These are phyloP conservation scores for Plasmodium adleri DNA, from an alignment of 169 alveolate species.

Conservation along the genomic window DNA sequence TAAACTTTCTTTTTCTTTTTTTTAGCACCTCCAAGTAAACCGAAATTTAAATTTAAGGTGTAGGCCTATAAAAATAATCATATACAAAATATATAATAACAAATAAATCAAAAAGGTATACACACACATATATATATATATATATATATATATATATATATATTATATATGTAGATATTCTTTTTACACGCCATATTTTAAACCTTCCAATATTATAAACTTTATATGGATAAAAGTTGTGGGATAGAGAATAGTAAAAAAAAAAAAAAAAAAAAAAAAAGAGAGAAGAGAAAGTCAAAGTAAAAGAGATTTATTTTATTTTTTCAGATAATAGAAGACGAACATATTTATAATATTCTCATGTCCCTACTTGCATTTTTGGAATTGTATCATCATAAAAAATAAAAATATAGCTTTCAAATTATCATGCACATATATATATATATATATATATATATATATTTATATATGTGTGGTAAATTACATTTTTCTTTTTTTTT, in stretches of 20 bases:
- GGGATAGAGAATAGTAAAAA: too few relatives aligned
- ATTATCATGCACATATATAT: not conserved
- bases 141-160: not conserved
- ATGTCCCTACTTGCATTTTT: conserved; percentile 77
- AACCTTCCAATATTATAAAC: too few relatives aligned
- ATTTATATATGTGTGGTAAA: not conserved
- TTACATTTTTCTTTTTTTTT: not conserved
- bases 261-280: not conserved
- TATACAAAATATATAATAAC: not conserved
- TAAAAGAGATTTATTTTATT: conserved; percentile 32
- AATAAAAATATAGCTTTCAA: conserved; percentile 52
- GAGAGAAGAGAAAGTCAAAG: too few relatives aligned
- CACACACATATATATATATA: not conserved
- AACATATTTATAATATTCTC: conserved; percentile 71
- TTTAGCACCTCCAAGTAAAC: conserved; percentile 93
- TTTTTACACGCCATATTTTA: too few relatives aligned
- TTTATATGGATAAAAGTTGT: too few relatives aligned
- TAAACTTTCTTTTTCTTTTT: conserved; percentile 95
- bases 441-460: not conserved
- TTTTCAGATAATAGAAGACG: conserved; percentile 66
- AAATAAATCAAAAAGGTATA: not conserved
- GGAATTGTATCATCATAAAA: conserved; percentile 68
- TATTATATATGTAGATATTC: not conserved
- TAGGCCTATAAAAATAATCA: conserved; percentile 21
- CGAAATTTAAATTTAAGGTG: conserved; percentile 57